These are phyloP conservation scores for Phytophthora sp. DNA, from an alignment of 352 stramenopile species.

Conservation along the genomic window DNA sequence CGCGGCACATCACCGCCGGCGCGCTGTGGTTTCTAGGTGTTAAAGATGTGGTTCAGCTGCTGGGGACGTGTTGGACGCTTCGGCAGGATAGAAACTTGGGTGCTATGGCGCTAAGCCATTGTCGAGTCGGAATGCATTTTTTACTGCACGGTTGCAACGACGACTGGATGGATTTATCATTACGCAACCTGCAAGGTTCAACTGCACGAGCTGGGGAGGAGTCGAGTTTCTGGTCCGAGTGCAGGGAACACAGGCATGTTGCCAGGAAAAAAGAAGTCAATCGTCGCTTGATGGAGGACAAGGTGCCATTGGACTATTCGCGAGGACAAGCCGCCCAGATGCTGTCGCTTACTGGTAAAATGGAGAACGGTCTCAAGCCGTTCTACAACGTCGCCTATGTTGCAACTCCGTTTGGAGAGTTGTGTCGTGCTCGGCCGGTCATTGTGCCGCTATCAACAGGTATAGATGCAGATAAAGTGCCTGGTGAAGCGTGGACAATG, in stretches of 20 bases:
- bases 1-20: conserved; percentile 26
- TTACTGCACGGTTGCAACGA: conserved; percentile 37
- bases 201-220: conserved; percentile 7
- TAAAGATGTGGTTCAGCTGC: conserved; percentile 31
- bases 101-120: conserved; percentile 38
- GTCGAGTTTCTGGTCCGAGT: conserved; percentile 27
- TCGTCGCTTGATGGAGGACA: conserved; percentile 34
- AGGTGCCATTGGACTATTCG: conserved; percentile 17
- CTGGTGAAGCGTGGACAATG: conserved; percentile 29
- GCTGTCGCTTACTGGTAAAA: conserved; percentile 36
- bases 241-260: conserved; percentile 24
- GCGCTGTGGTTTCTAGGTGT: conserved; percentile 38
- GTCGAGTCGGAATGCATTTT: conserved; percentile 33
- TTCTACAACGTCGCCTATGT: conserved; percentile 37
- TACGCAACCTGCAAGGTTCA: conserved; percentile 22
- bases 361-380: conserved; percentile 31
- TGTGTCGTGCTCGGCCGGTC: conserved; percentile 37
- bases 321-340: conserved; percentile 36
- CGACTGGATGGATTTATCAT: conserved; percentile 42
- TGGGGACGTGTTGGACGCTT: conserved; percentile 40
- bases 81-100: conserved; percentile 28
- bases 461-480: conserved; percentile 16
- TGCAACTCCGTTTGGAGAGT: conserved; percentile 42
- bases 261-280: conserved; percentile 32
- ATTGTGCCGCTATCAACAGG: conserved; percentile 29